Percentiles rank a stretch among this genome's conserved stretches.
Conservation (phyloP, 139 green algal species). For the Tetradesmus lagerheimii region DNA sequence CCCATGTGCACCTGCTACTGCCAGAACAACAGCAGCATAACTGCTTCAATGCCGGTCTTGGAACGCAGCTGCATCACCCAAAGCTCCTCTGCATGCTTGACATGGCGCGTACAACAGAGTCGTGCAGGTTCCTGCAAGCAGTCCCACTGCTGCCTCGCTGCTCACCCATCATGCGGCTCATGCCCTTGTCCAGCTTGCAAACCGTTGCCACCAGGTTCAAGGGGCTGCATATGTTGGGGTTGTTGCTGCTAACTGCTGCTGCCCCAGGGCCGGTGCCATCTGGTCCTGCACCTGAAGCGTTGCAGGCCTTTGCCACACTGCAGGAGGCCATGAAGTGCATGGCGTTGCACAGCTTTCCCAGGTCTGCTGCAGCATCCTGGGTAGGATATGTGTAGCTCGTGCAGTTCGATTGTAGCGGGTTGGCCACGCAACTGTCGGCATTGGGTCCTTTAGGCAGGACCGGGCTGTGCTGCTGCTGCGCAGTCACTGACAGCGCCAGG, state of each 20-base stretch:
- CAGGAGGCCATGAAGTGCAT: slow-evolving; percentile 47
- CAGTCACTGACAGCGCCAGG: neutral
- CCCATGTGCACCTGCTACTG: neutral
- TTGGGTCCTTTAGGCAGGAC: neutral
- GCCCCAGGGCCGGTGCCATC: slow-evolving; percentile 3
- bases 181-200: slow-evolving; percentile 39
- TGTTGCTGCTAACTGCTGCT: neutral
- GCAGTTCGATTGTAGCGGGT: neutral
- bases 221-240: slow-evolving; percentile 34
- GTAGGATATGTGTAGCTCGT: neutral
- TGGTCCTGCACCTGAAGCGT: neutral
- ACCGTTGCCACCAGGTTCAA: slow-evolving; percentile 40
- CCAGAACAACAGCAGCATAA: neutral
- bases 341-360: slow-evolving; percentile 7
- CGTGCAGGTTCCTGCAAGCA: neutral
- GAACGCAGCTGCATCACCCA: neutral
- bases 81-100: neutral
- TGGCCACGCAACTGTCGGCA: neutral
- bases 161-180: slow-evolving; percentile 44
- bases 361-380: neutral
- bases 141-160: neutral
- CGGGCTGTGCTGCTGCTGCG: neutral
- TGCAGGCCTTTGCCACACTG: slow-evolving; percentile 38
- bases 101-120: neutral
- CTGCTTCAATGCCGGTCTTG: neutral